Evolutionary conservation across 345 rosid genomes (phyloP).

Genomic region (Eucalyptus melliodora): DNA sequence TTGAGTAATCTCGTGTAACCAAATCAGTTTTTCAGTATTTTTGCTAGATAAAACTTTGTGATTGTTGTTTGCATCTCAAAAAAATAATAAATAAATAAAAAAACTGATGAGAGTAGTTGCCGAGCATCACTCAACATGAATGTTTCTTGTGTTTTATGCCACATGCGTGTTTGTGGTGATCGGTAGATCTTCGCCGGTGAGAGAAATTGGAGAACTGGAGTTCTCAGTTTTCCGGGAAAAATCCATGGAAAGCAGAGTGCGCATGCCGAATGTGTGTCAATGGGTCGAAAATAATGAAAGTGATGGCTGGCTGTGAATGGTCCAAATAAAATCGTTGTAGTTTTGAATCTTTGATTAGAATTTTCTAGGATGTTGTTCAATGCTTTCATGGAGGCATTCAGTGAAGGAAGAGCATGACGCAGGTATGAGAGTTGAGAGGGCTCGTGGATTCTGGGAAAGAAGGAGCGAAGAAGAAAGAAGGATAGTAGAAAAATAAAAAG

Average conservation of each 20-base stretch:
- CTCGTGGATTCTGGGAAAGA: background rate
- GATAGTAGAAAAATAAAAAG: background rate
- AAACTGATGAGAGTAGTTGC: background rate
- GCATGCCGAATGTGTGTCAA: background rate
- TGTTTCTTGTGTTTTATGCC: background rate
- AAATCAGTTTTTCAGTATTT: background rate
- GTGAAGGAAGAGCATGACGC: background rate
- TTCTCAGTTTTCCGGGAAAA: too few relatives aligned
- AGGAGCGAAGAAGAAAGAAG: background rate
- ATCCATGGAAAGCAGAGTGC: background rate
- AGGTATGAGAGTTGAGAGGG: too few relatives aligned
- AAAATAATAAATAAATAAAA: too few relatives aligned
- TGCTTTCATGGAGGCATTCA: background rate
- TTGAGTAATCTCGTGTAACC: background rate
- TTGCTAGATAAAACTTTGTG: background rate
- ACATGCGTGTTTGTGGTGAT: too few relatives aligned
- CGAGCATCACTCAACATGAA: background rate
- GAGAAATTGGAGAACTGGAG: too few relatives aligned
- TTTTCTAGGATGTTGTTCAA: background rate
- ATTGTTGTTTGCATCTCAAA: background rate
- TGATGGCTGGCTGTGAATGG: background rate
- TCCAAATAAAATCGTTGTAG: background rate
- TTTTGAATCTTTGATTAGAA: too few relatives aligned
- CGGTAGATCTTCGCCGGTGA: too few relatives aligned
- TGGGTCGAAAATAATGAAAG: background rate